A percentile compares a stretch with the other conserved stretches of the same genome.
These are phyloP conservation scores for Heterobasidion annosum DNA, from an alignment of 1,284 basidiomycete species.

Conservation along the genomic window DNA sequence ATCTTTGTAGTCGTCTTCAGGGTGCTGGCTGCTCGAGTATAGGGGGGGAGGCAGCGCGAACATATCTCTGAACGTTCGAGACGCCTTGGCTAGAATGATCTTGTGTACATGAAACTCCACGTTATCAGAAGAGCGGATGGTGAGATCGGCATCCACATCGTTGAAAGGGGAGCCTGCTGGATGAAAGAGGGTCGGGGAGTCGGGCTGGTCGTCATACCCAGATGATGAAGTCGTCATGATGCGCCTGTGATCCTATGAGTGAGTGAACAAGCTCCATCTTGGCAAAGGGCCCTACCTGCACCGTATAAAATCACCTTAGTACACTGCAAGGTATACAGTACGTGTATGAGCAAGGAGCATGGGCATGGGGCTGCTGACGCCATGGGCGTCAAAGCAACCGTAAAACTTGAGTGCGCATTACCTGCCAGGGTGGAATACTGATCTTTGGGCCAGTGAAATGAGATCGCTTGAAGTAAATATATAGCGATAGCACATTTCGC, in stretches of 20 bases:
- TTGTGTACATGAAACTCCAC: constrained; percentile 14
- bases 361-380: too few species aligned
- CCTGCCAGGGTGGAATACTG: too few species aligned
- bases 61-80: constrained; percentile 14
- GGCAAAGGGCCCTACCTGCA: too few species aligned
- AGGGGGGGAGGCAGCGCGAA: constrained; percentile 7
- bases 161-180: neutral
- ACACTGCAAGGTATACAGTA: too few species aligned
- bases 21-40: neutral
- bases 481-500: too few species aligned
- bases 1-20: neutral
- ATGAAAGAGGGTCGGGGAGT: neutral
- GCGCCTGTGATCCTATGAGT: neutral
- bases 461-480: too few species aligned
- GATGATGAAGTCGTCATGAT: neutral
- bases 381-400: too few species aligned
- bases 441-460: too few species aligned
- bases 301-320: too few species aligned
- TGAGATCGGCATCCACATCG: constrained; percentile 8
- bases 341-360: too few species aligned
- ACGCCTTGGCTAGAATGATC: constrained; percentile 10
- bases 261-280: too few species aligned
- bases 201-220: neutral
- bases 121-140: constrained; percentile 12
- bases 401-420: too few species aligned